phyloP scores from a whole-genome alignment of 768 basidiomycete genomes.

The Lactarius sanguifluus region DNA sequence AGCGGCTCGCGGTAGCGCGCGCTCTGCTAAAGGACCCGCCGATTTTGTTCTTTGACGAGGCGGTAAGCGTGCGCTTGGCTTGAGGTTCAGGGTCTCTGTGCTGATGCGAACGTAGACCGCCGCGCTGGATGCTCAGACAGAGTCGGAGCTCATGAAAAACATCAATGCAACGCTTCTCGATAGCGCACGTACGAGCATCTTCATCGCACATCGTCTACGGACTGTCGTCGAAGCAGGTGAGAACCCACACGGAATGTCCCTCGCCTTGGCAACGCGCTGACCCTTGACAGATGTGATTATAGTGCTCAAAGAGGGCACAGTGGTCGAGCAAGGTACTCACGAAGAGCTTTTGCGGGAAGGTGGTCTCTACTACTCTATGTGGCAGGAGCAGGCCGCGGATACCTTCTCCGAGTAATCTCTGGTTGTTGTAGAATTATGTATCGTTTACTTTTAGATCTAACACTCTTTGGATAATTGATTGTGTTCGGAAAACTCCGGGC shows the following conservation, averaged over 20 bases:
- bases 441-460: neutral
- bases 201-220: conserved; percentile 91
- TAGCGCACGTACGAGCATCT: conserved; percentile 87
- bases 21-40: conserved; percentile 92
- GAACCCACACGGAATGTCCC: conserved; percentile 29
- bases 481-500: neutral
- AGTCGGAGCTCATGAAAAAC: conserved; percentile 92
- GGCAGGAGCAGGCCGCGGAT: conserved; percentile 65
- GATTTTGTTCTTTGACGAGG: conserved; percentile 98
- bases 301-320: conserved; percentile 85
- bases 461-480: neutral
- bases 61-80: conserved; percentile 52
- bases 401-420: conserved; percentile 18
- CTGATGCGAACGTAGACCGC: conserved; percentile 64
- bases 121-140: conserved; percentile 92
- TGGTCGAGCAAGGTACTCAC: conserved; percentile 93
- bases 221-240: conserved; percentile 88
- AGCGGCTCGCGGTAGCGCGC: conserved; percentile 90
- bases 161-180: conserved; percentile 78
- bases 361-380: conserved; percentile 79
- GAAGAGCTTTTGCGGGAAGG: conserved; percentile 72
- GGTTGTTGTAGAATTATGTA: conserved; percentile 20
- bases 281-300: conserved; percentile 75
- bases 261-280: neutral
- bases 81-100: neutral